These are phyloP conservation scores for Pezicula radicicola DNA, from an alignment of 2,329 filamentous ascomycete genomes.

Conservation along the genomic window DNA sequence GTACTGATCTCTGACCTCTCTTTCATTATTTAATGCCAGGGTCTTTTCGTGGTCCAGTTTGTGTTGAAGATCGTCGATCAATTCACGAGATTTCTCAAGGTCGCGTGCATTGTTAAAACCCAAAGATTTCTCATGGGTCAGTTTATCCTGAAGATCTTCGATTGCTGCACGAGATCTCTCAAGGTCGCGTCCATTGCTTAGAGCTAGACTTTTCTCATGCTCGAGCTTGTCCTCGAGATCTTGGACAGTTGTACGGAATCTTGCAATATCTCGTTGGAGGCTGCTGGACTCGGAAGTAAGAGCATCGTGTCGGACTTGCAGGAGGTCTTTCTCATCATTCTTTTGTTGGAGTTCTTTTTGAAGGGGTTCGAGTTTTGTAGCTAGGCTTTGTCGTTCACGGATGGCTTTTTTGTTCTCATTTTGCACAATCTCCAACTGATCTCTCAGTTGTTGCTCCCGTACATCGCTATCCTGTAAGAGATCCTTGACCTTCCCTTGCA, in stretches of 20 bases:
- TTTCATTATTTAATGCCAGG: conserved; percentile 49
- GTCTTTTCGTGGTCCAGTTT: conserved; percentile 40
- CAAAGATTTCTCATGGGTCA: conserved; percentile 19
- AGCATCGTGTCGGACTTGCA: conserved; percentile 67
- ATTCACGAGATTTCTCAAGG: conserved; percentile 42
- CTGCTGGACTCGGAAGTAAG: conserved; percentile 62
- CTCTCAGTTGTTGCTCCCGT: conserved; percentile 28
- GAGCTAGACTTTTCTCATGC: conserved; percentile 32
- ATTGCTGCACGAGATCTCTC: conserved; percentile 30
- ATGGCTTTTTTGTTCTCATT: conserved; percentile 34
- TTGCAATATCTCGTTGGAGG: conserved; percentile 62
- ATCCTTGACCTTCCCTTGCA: conserved; percentile 39
- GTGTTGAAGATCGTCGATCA: conserved; percentile 44
- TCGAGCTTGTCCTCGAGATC: conserved; percentile 47
- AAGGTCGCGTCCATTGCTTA: conserved; percentile 54
- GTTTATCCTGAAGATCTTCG: conserved; percentile 43
- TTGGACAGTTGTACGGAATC: conserved; percentile 37
- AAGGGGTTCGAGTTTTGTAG: conserved; percentile 49
- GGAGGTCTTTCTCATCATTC: conserved; percentile 63
- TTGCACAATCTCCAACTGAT: conserved; percentile 39
- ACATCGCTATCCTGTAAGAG: conserved; percentile 24
- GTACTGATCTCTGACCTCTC: conserved; percentile 52
- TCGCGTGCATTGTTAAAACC: conserved; percentile 38
- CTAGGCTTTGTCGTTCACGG: conserved; percentile 28
- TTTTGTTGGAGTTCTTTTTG: conserved; percentile 58